A percentile compares a stretch with the other conserved stretches of the same genome.
These are phyloP conservation scores for Paramecium sonneborni DNA, from an alignment of 73 alveolate species.

Conservation along the genomic window DNA sequence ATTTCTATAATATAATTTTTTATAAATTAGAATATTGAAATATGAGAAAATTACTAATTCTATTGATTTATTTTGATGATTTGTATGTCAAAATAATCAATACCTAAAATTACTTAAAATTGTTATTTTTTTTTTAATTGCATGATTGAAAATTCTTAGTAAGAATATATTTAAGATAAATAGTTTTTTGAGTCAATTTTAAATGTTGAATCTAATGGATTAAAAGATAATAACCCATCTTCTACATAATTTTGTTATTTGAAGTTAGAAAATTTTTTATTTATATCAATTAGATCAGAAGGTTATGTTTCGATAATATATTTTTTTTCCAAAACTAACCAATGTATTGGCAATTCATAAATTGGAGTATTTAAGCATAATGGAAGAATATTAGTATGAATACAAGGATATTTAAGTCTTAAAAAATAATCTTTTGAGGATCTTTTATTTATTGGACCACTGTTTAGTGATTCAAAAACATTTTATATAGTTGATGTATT, in stretches of 20 bases:
- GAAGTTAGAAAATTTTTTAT: not conserved
- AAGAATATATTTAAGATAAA: not conserved
- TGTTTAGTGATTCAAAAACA: not conserved
- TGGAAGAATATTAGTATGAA: not conserved
- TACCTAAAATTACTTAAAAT: not conserved
- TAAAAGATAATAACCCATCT: not conserved
- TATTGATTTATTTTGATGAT: not conserved
- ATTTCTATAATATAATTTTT: not conserved
- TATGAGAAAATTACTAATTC: not conserved
- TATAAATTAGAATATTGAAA: not conserved
- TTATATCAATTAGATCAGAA: not conserved
- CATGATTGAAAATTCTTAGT: not conserved
- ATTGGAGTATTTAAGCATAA: not conserved
- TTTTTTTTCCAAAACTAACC: not conserved
- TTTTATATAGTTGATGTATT: not conserved
- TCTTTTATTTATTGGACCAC: not conserved
- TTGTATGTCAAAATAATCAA: not conserved
- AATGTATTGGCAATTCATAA: not conserved
- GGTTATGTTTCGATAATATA: not conserved
- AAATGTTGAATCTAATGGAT: not conserved
- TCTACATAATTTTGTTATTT: not conserved
- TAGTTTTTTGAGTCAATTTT: not conserved
- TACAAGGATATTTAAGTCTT: slow-evolving; percentile 6
- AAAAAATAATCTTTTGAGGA: not conserved
- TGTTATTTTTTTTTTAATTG: not conserved